Percentiles rank a stretch among this genome's conserved stretches.
Evolutionary conservation across 805 yeast genomes (phyloP).

Genomic region (Nakazawaea sp.): DNA sequence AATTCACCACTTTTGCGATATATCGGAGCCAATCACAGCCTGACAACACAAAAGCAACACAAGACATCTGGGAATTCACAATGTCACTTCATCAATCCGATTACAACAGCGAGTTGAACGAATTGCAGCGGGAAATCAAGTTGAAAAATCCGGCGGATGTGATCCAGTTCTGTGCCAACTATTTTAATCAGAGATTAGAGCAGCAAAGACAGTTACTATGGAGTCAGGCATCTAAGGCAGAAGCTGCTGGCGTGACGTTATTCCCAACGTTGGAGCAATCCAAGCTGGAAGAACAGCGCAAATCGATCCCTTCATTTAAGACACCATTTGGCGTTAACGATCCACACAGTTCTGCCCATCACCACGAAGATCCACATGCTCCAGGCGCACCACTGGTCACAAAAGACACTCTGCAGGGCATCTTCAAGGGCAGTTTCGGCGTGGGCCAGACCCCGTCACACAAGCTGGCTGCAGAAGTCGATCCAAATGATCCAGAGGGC

Average conservation of each 20-base stretch:
- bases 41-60: no score
- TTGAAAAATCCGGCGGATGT: conserved; percentile 58
- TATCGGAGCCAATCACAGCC: no score
- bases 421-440: conserved; percentile 23
- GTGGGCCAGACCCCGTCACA: conserved; percentile 19
- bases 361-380: conserved; percentile 11
- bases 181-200: conserved; percentile 57
- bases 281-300: conserved; percentile 15
- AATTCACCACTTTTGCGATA: no score
- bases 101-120: conserved; percentile 42
- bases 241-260: conserved; percentile 42
- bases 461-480: conserved; percentile 13
- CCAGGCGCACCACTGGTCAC: conserved; percentile 11
- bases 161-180: conserved; percentile 69
- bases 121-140: conserved; percentile 51
- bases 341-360: conserved; percentile 41
- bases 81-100: conserved; percentile 8
- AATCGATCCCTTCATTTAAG: conserved; percentile 32
- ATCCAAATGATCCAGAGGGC: conserved; percentile 14
- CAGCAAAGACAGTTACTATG: conserved; percentile 49
- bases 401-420: conserved; percentile 8
- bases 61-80: no score
- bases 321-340: conserved; percentile 60
- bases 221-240: conserved; percentile 42
- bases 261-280: conserved; percentile 13